These are phyloP conservation scores for Nicotiana tabacum DNA, from an alignment of 257 asterid species.

Conservation along the genomic window DNA sequence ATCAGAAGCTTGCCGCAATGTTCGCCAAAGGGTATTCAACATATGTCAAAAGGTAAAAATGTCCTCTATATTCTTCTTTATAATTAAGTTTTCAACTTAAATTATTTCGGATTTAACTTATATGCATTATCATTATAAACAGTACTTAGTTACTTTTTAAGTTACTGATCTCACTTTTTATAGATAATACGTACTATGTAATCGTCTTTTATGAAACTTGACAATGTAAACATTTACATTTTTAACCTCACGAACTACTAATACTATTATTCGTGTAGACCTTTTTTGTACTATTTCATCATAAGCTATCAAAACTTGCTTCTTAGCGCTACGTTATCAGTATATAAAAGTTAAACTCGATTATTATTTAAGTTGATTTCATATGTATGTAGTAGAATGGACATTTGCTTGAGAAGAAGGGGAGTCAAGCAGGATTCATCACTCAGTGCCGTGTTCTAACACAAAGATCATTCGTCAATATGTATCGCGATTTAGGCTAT, in stretches of 20 bases:
- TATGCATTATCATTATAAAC: no score
- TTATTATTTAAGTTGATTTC: neutral
- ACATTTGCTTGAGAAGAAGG: conserved; percentile 28
- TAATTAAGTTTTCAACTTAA: no score
- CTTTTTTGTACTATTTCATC: no score
- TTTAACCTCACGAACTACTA: no score
- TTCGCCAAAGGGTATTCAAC: conserved; percentile 18
- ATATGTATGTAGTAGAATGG: conserved; percentile 21
- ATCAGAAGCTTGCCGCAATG: conserved; percentile 32
- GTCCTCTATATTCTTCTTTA: neutral
- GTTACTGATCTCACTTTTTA: neutral
- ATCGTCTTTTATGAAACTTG: neutral
- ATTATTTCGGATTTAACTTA: no score
- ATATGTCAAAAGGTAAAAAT: conserved; percentile 32
- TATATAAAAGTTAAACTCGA: neutral
- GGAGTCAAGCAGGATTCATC: conserved; percentile 44
- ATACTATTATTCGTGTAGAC: no score
- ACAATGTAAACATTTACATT: no score
- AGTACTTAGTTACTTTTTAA: no score
- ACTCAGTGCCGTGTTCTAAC: conserved; percentile 50
- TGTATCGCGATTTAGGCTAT: conserved; percentile 61
- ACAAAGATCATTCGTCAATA: conserved; percentile 45
- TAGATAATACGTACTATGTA: no score
- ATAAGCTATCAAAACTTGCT: no score
- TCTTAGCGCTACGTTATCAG: no score